Base-by-base conservation (phyloP, 441 rosid genomes). In the Populus hybrid region DNA sequence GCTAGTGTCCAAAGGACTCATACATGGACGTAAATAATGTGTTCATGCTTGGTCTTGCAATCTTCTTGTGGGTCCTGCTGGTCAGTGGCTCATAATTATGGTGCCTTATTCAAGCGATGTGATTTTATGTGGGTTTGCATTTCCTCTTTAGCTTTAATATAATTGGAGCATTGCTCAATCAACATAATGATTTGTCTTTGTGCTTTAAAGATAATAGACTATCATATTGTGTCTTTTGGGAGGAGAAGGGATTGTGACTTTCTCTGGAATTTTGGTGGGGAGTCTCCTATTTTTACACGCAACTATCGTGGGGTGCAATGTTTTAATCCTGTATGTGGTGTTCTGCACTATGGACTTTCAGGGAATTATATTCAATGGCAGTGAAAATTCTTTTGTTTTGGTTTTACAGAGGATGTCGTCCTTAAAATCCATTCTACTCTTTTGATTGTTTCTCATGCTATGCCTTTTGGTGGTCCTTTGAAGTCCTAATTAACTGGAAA, bases 401-500 rank as follows among this genome's bases (percentile, higher is more conserved):
- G 38, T 35, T 35, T 35, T 35, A 35, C 8, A 35, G 38, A 35
- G 38, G 38, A 35, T 35, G 38, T 1, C 38, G 8, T 35, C 38
- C 8, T 35, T 35, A 54, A 50, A 35, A 35, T 35, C 38, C 38
- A 6, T 35, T 35, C 8, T 35, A 7, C 38, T 5, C 38, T 5
- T 35, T 35, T 20, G 21, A 14, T 21, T 65, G 28, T 54, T 65
- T 65, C 32, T 65, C 68, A 28, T 65, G 32, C 68, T 65, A 10
- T 24, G 68, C 24, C 9, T 38, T 21, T 69, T 65, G 32, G 14
- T 77, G 73, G 73, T 63, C 32, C 68, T 70, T 72, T 68, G 21
- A 73, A 57, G 10, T 36, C 54, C 40, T 74, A 21, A 61, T 46
- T 46, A 72, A 24, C 76, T 61, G 68, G 54, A 74, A 83, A 40